These are phyloP conservation scores for Zarea fungicola DNA, from an alignment of 2,329 filamentous ascomycete genomes.

Conservation along the genomic window DNA sequence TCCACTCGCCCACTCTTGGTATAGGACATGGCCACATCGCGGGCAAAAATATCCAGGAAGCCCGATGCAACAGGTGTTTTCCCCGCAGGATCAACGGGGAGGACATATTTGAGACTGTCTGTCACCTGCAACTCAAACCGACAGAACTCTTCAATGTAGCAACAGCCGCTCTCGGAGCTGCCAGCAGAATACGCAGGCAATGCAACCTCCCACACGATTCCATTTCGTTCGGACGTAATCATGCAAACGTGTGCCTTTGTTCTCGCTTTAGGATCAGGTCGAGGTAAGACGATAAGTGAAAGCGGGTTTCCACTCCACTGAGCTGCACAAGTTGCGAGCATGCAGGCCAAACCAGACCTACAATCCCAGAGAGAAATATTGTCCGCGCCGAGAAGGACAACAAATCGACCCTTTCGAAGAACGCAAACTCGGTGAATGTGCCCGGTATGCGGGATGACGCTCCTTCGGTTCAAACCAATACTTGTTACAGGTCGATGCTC, in stretches of 20 bases:
- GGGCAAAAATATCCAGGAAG: slow-evolving; percentile 80
- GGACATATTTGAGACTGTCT: slow-evolving; percentile 58
- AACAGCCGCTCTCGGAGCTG: slow-evolving; percentile 19
- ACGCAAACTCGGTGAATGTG: slow-evolving; percentile 79
- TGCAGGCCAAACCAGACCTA: slow-evolving; percentile 49
- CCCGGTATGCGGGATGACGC: slow-evolving; percentile 59
- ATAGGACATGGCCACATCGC: slow-evolving; percentile 82
- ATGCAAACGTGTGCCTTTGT: slow-evolving; percentile 70
- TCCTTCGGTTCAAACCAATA: slow-evolving; percentile 55
- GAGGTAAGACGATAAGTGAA: slow-evolving; percentile 71
- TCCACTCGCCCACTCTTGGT: slow-evolving; percentile 68
- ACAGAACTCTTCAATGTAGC: slow-evolving; percentile 58
- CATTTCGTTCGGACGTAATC: slow-evolving; percentile 70
- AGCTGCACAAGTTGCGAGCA: slow-evolving; percentile 50
- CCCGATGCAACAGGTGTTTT: slow-evolving; percentile 65
- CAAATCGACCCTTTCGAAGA: slow-evolving; percentile 69
- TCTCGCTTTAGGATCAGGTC: slow-evolving; percentile 50
- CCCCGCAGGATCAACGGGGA: slow-evolving; percentile 84
- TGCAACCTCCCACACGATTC: slow-evolving; percentile 74
- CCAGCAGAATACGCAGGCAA: slow-evolving; percentile 46
- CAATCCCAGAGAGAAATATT: slow-evolving; percentile 77
- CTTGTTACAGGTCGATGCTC: slow-evolving; percentile 38
- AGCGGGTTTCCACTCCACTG: slow-evolving; percentile 64
- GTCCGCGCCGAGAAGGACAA: slow-evolving; percentile 72
- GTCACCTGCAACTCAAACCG: slow-evolving; percentile 60